phyloP scores from a whole-genome alignment of 2,329 filamentous ascomycete species.

The Colletotrichum cereale region DNA sequence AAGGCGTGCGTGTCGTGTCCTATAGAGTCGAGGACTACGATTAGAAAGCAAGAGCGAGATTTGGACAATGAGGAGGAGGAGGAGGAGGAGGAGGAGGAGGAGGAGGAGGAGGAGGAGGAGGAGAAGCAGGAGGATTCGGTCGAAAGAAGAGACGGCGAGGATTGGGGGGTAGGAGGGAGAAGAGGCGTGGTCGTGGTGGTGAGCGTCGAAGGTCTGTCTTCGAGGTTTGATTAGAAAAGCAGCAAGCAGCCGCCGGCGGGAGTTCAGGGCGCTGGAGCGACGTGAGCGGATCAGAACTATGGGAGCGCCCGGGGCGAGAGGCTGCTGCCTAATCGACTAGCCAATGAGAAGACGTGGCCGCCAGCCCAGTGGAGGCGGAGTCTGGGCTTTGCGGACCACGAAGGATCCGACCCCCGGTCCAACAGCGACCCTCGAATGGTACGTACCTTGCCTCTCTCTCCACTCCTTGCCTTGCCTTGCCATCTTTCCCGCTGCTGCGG shows the following conservation, averaged over 20 bases:
- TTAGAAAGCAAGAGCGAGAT: constrained; percentile 1
- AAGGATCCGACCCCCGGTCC: constrained; percentile 35
- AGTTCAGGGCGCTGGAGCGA: constrained; percentile 16
- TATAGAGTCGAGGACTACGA: constrained; percentile 9
- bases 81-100: constrained; percentile 40
- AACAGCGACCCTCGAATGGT: constrained; percentile 1
- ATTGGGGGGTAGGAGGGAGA: constrained; percentile 24
- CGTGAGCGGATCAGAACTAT: constrained; percentile 27
- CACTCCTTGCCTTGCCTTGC: not conserved
- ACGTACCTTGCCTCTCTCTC: not conserved
- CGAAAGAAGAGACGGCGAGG: constrained; percentile 26
- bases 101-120: constrained; percentile 24
- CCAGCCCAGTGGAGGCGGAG: constrained; percentile 46
- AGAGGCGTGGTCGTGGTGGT: constrained; percentile 7
- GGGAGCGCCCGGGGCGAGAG: constrained; percentile 43
- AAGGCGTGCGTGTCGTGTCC: constrained; percentile 24
- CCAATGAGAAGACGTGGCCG: constrained; percentile 43
- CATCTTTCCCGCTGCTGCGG: not conserved
- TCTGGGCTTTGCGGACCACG: constrained; percentile 34
- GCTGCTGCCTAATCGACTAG: constrained; percentile 50
- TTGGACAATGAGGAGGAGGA: constrained; percentile 34
- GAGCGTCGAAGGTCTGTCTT: constrained; percentile 23
- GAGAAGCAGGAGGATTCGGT: constrained; percentile 38
- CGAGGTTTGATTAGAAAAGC: constrained; percentile 42
- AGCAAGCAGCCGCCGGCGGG: constrained; percentile 8